A percentile compares a stretch with the other conserved stretches of the same genome.
These are phyloP conservation scores for Xylaria sp. DNA, from an alignment of 495 filamentous ascomycete genomes.

Conservation along the genomic window DNA sequence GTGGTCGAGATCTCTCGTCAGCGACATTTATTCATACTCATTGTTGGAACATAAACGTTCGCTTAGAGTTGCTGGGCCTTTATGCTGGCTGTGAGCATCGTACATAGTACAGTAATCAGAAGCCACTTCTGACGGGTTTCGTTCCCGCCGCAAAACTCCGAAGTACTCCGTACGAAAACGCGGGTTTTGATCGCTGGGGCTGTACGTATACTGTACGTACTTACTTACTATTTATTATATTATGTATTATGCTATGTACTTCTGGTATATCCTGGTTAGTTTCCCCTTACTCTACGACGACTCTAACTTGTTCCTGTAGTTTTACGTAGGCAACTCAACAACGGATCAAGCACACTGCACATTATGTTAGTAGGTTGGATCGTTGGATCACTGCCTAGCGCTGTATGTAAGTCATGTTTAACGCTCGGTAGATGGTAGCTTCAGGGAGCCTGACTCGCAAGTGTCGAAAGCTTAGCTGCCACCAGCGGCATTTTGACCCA, in stretches of 20 bases:
- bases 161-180: conserved; percentile 16
- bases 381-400: too few relatives aligned
- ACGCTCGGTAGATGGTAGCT: background rate
- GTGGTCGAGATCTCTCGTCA: conserved; percentile 10
- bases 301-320: too few relatives aligned
- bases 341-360: background rate
- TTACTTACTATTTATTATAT: too few relatives aligned
- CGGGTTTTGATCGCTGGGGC: background rate
- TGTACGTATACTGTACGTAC: background rate
- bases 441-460: conserved; percentile 15
- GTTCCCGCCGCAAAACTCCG: background rate
- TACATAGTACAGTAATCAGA: conserved; percentile 26
- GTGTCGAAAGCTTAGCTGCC: background rate
- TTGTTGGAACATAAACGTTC: conserved; percentile 16
- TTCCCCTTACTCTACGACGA: conserved; percentile 3
- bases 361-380: conserved; percentile 10
- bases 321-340: conserved; percentile 20
- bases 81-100: background rate
- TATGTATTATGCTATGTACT: conserved; percentile 11
- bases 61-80: background rate
- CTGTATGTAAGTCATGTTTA: background rate
- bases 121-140: conserved; percentile 13
- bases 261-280: conserved; percentile 16
- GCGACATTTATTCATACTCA: conserved; percentile 4
- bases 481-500: background rate